These are phyloP conservation scores for Colletotrichum sansevieriae DNA, from an alignment of 2,329 filamentous ascomycete genomes.

Conservation along the genomic window DNA sequence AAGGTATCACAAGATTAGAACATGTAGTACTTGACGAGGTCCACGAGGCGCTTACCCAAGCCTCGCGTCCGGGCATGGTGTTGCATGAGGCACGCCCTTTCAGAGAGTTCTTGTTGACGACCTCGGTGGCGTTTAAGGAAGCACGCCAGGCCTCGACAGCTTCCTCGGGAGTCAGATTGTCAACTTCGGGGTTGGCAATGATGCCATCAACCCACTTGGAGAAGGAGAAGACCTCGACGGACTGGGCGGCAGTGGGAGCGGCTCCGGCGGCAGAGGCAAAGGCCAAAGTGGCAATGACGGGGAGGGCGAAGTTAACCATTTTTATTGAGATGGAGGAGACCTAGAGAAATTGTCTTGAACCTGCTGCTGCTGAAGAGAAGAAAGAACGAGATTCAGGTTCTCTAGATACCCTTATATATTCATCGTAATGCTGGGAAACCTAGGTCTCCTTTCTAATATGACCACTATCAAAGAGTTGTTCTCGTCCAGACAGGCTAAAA, in stretches of 20 bases:
- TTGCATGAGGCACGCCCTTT: conserved; percentile 30
- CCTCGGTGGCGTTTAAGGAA: too few relatives aligned
- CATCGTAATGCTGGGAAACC: too few relatives aligned
- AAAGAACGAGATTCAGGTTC: too few relatives aligned
- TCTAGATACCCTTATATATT: too few relatives aligned
- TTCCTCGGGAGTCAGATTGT: conserved; percentile 33
- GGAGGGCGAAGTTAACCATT: conserved; percentile 33
- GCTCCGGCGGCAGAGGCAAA: background rate
- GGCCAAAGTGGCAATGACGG: background rate
- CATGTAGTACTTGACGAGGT: background rate
- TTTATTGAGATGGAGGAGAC: background rate
- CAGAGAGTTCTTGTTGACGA: background rate
- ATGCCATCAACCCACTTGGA: conserved; percentile 35
- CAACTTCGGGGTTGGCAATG: conserved; percentile 34
- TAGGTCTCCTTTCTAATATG: too few relatives aligned
- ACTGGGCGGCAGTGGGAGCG: background rate
- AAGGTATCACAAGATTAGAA: too few relatives aligned
- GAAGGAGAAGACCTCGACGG: conserved; percentile 31
- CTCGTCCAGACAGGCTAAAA: too few relatives aligned
- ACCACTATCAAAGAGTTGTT: too few relatives aligned
- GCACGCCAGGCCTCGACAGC: conserved; percentile 13
- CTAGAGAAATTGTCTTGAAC: accelerated
- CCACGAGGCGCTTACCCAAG: conserved; percentile 9
- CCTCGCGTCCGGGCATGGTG: conserved; percentile 7
- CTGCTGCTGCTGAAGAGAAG: background rate